Evolutionary conservation across 2,329 filamentous ascomycete genomes (phyloP), one percentile per base, ranked within the genome.

Genomic region (Calonectria leucothoes): DNA sequence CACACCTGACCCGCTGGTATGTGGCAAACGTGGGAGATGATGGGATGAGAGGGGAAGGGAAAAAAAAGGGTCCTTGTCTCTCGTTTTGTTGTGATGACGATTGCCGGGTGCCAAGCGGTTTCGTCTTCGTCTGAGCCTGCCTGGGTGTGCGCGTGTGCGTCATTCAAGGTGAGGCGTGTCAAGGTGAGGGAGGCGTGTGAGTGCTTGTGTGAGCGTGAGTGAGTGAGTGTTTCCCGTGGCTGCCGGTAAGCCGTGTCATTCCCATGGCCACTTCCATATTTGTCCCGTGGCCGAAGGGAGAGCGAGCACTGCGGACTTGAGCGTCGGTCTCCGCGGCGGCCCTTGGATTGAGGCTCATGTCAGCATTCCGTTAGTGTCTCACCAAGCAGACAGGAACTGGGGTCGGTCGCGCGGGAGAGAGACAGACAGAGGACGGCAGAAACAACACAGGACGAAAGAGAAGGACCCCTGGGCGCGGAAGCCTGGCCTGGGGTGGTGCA

Each of bases 1-100:
- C 68, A 73, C 76, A 45, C 29, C 35, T 39, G 45, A 57, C 74
- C 65, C n/a, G 59, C 68, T 72, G 71, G 76, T 67, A 79, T 79
- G 77, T 78, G 77, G 76, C 77, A 77, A 79, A 78, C 69, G 71
- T 71, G 61, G 48, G 63, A 42, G 48, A 59, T 45, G 57, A 23
- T 48, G 55, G 23, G 48, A 12, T 8, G 8, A 15, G 6, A 15
- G 35, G 35, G 35, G 42, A 42, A 29, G 49, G 20, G 33, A 27
- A n/a, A n/a, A n/a, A n/a, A n/a, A 35, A 52, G 61, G 63, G 63
- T 45, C 25, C 48, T 59, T 59, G 45, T 48, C 35, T 59, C 35
- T 37, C 23, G n/a, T 42, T 48, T 20, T 66, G 14, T 27, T 49
- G 48, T 76, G 52, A 67, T 64, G 67, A 72, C 55, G 55, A 61